Base-by-base conservation (phyloP, 345 rosid genomes). In the Zanthoxylum bungeanum region DNA sequence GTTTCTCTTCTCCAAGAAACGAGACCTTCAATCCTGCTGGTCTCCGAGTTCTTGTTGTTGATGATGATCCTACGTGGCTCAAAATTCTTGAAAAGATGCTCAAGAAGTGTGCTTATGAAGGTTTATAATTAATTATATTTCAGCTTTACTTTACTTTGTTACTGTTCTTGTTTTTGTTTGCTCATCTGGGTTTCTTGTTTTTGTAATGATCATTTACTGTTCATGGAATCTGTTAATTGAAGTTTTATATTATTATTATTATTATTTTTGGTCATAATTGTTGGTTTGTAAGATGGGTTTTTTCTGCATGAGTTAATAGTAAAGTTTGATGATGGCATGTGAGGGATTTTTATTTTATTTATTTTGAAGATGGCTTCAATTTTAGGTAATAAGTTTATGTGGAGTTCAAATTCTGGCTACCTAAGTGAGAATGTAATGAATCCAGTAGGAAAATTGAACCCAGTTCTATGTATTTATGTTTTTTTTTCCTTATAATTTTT, bases 81-180 rank as follows among this genome's bases (percentile, higher is more conserved):
- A 95, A 92, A 80, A 95, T 95, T 75, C 98, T 95, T 24, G 99
- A 95, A 73, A 95, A 89, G 92, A 95, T 95, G 99, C 98, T 95
- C 67, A 95, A 85, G 67, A 95, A 92, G 75, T 95, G 98, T 68
- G 89, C 89, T 11, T 95, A 92, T 62, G 97, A 90, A 88, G 99
- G 97, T 92, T 39, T 28, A 27, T 1, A n/a, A n/a, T n/a, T n/a
- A n/a, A n/a, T 5, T 30, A 40, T 24, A n/a, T n/a, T n/a, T n/a
- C n/a, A n/a, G n/a, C n/a, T n/a, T n/a, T n/a, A n/a, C n/a, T n/a
- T n/a, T n/a, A n/a, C n/a, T n/a, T n/a, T n/a, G 31, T 4, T 58
- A 10, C 36, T 28, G 10, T 49, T 52, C 3, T 53, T 59, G 12
- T 7, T 49, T 52, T 16, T 53, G 40, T 33, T 51, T 72, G 47